phyloP scores from a whole-genome alignment of 2,329 filamentous ascomycete genomes.

The Chaetomiaceae sp. region DNA sequence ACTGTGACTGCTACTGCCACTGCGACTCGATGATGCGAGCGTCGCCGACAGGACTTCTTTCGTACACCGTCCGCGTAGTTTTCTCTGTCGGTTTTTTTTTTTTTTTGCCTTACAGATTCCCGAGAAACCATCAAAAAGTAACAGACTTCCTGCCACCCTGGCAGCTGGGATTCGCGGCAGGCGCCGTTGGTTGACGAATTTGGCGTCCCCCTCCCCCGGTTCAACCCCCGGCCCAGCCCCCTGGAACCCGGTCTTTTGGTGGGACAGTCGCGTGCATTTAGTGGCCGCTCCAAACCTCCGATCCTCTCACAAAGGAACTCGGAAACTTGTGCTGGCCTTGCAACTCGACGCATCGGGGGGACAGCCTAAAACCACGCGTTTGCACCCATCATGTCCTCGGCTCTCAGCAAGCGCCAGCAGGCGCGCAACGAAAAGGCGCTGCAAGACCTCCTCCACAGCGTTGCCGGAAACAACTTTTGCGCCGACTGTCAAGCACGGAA shows the following conservation, averaged over 20 bases:
- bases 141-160: neutral
- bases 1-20: neutral
- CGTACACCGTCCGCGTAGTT: too few relatives aligned
- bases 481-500: constrained; percentile 90
- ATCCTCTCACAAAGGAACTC: constrained; percentile 16
- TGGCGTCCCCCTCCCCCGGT: neutral
- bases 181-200: constrained; percentile 8
- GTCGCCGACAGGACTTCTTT: too few relatives aligned
- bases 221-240: constrained; percentile 3
- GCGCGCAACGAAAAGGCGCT: constrained; percentile 91
- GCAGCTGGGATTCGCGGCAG: constrained; percentile 3
- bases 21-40: neutral
- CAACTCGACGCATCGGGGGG: neutral
- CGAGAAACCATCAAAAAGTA: neutral
- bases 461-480: constrained; percentile 88
- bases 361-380: neutral
- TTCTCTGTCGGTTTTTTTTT: too few relatives aligned
- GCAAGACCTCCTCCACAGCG: constrained; percentile 77
- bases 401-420: constrained; percentile 92
- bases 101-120: neutral
- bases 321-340: constrained; percentile 2
- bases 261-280: constrained; percentile 19
- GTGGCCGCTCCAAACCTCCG: constrained; percentile 18
- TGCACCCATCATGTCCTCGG: constrained; percentile 48
- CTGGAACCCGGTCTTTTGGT: constrained; percentile 6